Base-by-base conservation (phyloP, 352 stramenopile genomes). In the Phytophthora ohioensis region DNA sequence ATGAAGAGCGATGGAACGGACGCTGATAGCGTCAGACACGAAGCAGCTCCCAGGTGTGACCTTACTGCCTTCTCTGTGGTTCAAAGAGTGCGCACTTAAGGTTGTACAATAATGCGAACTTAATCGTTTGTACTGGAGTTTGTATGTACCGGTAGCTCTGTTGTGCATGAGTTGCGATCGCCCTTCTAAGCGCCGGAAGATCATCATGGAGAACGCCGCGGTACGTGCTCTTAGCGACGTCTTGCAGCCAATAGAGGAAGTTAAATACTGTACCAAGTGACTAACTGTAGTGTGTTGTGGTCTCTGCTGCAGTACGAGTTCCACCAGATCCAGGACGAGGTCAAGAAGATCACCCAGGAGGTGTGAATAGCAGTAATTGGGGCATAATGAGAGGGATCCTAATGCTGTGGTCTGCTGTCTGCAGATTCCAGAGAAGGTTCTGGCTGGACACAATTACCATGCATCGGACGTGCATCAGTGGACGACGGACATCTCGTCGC, bases 301-400 rank as follows among this genome's bases (percentile, higher is more conserved):
- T 64, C 8, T 31, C 5, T 72, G 52, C 31, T 43, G 43, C 48
- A 94, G 86, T 97, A 97, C 65, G 78, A 87, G 62, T 97, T 97
- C 73, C 80, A 83, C 57, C 78, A 81, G 62, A 95, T 97, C 64
- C 88, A 97, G 70, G 81, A 86, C 52, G 90, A 97, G 66, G 90
- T 94, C 66, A 95, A 97, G 79, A 91, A 92, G 67, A 89, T 95
- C 57, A 84, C 81, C 2, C 80, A 92, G 38, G 84, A 95, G 74
- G 90, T 95, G 46, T 17, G 70, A 49, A 5, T n/a, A 4, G 15
- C 56, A 27, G 0, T 17, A 48, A 54, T 59, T 36, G 3, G 12
- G 21, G 27, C 1, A 31, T 15, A 42, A n/a, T 2, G 7, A 43
- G 21, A 41, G 36, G 15, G n/a, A 36, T 3, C 4, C 6, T 48